Evolutionary conservation across 805 yeast genomes (phyloP).

Genomic region (Saccharomycopsis guyanensis): DNA sequence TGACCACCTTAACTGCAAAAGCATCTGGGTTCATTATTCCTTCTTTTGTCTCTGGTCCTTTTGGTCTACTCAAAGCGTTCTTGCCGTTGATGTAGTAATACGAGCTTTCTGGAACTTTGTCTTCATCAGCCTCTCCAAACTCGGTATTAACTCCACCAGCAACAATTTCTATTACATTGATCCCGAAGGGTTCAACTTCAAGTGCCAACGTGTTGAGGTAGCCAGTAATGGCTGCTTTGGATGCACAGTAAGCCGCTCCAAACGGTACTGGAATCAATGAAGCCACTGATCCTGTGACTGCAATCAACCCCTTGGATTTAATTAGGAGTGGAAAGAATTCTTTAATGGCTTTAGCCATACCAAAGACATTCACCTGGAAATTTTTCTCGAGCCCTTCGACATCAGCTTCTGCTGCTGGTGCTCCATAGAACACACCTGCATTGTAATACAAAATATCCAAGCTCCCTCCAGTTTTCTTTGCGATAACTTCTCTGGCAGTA

Average conservation of each 20-base stretch:
- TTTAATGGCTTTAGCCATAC: slow-evolving; percentile 54
- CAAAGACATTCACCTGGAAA: slow-evolving; percentile 61
- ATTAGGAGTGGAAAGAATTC: slow-evolving; percentile 51
- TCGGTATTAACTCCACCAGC: slow-evolving; percentile 70
- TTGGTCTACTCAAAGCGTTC: slow-evolving; percentile 46
- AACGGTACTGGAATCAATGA: slow-evolving; percentile 65
- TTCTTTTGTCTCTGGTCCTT: slow-evolving; percentile 55
- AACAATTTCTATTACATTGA: slow-evolving; percentile 55
- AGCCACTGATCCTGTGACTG: slow-evolving; percentile 66
- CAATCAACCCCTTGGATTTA: slow-evolving; percentile 57
- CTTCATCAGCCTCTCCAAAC: slow-evolving; percentile 46
- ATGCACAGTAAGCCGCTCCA: slow-evolving; percentile 53
- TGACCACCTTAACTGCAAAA: slow-evolving; percentile 49
- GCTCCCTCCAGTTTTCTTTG: slow-evolving; percentile 38
- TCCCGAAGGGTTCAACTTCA: slow-evolving; percentile 66
- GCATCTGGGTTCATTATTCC: slow-evolving; percentile 39
- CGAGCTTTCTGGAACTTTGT: slow-evolving; percentile 41
- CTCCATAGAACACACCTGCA: slow-evolving; percentile 71
- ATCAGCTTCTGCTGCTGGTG: slow-evolving; percentile 59
- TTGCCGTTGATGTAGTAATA: slow-evolving; percentile 21
- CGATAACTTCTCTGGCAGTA: slow-evolving; percentile 36
- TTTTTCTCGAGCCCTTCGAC: slow-evolving; percentile 45
- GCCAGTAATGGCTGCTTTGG: slow-evolving; percentile 69
- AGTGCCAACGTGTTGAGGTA: slow-evolving; percentile 54
- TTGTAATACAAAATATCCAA: slow-evolving; percentile 62